Percentiles rank a stretch among this genome's conserved stretches.
These are phyloP conservation scores for Fallopia convolvulus DNA, from an alignment of 148 eudicot genomes.

Conservation along the genomic window DNA sequence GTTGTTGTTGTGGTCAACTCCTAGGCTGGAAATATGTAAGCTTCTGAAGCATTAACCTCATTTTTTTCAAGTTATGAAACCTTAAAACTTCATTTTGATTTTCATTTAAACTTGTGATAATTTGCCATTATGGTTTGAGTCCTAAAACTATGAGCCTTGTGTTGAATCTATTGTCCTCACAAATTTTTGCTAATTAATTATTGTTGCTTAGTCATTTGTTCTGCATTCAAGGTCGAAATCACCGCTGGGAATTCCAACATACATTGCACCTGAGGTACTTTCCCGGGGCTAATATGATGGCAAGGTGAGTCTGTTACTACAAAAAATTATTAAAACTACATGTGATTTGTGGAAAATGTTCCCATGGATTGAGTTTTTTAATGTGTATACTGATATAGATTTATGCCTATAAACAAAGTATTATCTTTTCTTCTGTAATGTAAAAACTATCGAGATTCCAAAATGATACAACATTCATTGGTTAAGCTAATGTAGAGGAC, in stretches of 20 bases:
- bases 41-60: neutral
- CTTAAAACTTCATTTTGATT: neutral
- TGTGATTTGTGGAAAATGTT: neutral
- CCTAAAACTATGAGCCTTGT: neutral
- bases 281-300: no score
- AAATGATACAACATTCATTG: neutral
- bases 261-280: no score
- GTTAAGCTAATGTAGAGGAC: neutral
- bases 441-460: neutral
- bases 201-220: no score
- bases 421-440: neutral
- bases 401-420: neutral
- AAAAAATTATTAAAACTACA: no score
- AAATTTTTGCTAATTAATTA: no score
- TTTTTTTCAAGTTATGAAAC: neutral
- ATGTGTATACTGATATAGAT: neutral
- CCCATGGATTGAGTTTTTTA: neutral
- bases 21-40: conserved; percentile 73
- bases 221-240: no score
- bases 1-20: conserved; percentile 54
- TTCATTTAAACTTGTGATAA: neutral
- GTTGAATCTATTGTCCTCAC: neutral
- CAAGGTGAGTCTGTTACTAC: no score
- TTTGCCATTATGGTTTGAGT: neutral
- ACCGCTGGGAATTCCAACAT: no score